Conservation (phyloP, 257 asterid genomes). For the Cynanchum wilfordii region DNA sequence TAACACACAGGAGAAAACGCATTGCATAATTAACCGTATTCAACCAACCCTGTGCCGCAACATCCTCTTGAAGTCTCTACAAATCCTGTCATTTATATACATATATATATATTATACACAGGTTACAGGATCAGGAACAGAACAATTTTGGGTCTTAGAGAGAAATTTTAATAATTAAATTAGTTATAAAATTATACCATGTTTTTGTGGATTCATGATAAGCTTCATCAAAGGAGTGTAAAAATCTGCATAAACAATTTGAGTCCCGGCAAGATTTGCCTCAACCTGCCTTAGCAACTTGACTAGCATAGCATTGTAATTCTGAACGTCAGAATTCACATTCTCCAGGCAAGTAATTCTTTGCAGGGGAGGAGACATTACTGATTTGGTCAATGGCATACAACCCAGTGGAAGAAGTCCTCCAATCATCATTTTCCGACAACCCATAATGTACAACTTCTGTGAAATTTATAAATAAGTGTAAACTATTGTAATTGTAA, state of each 20-base stretch:
- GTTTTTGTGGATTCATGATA: conserved; percentile 39
- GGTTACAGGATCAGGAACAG: not conserved
- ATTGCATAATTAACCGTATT: conserved; percentile 13
- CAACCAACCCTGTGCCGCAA: conserved; percentile 29
- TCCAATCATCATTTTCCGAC: conserved; percentile 49
- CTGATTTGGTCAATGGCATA: conserved; percentile 49
- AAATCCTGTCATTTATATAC: conserved; percentile 17
- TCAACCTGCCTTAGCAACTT: conserved; percentile 37
- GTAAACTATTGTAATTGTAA: no score
- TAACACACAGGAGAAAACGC: conserved; percentile 2
- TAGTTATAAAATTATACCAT: not conserved
- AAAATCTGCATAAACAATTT: conserved; percentile 41
- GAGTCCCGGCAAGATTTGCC: conserved; percentile 37
- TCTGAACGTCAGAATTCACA: conserved; percentile 42
- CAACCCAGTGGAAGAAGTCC: conserved; percentile 80
- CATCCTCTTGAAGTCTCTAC: conserved; percentile 24
- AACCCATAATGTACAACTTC: conserved; percentile 50
- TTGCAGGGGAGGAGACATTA: conserved; percentile 31
- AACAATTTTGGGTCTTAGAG: not conserved
- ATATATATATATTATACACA: no score
- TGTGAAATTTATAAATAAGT: not conserved
- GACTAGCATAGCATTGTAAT: conserved; percentile 45
- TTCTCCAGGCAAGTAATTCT: conserved; percentile 39
- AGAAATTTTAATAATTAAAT: not conserved
- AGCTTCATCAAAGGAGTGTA: conserved; percentile 47